phyloP scores from a whole-genome alignment of 352 stramenopile species.

The Phytophthora melonis region DNA sequence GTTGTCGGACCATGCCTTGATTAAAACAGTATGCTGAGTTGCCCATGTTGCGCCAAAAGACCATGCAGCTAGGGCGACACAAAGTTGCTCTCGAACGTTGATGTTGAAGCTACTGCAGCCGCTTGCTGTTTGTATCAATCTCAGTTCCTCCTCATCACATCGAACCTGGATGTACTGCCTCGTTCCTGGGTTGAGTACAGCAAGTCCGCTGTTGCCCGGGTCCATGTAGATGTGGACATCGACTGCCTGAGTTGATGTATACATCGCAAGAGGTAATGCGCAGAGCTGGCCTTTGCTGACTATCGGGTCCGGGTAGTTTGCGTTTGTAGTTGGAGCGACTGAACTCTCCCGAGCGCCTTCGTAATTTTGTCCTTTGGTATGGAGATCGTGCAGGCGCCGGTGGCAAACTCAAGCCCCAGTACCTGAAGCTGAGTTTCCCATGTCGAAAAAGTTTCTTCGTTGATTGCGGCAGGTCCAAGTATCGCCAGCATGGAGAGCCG shows the following conservation, averaged over 20 bases:
- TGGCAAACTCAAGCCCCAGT: constrained; percentile 2
- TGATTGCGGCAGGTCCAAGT: background rate
- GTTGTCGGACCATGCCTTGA: constrained; percentile 17
- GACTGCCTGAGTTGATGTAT: background rate
- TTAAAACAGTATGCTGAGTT: background rate
- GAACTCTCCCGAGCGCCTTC: background rate
- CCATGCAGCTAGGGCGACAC: background rate
- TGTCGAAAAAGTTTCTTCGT: constrained; percentile 1
- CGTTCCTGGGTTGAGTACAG: constrained; percentile 2
- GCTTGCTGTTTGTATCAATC: background rate
- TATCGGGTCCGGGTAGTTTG: background rate
- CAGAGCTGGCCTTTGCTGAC: background rate
- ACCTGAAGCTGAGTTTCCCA: background rate
- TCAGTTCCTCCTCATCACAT: constrained; percentile 2
- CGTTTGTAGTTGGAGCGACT: background rate
- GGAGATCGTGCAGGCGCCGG: background rate
- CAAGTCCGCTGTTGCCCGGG: constrained; percentile 1
- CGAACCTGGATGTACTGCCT: constrained; percentile 5
- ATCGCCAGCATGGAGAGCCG: constrained; percentile 1
- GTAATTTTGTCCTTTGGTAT: background rate
- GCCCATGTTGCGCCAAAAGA: background rate
- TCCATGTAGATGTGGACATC: constrained; percentile 21
- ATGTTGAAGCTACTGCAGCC: background rate
- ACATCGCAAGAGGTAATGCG: background rate
- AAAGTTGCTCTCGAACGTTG: background rate